These are phyloP conservation scores for Medicago arabica DNA, from an alignment of 306 rosid species.

Conservation along the genomic window DNA sequence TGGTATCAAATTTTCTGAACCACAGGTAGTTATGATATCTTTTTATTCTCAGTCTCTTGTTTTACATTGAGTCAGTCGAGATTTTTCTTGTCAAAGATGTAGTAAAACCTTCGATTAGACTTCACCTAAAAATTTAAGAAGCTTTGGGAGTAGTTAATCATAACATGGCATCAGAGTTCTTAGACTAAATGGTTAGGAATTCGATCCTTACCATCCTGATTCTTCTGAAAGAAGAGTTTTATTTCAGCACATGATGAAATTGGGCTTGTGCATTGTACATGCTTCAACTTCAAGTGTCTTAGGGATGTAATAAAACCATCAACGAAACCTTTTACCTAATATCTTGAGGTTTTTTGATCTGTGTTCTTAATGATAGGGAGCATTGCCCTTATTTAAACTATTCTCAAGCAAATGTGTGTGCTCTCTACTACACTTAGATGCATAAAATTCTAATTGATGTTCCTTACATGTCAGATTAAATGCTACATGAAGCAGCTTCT, in stretches of 20 bases:
- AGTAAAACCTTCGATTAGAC: background rate
- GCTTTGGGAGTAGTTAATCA: background rate
- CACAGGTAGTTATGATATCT: slow-evolving; percentile 67
- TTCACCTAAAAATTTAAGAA: background rate
- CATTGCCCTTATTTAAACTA: slow-evolving; percentile 19
- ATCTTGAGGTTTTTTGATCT: background rate
- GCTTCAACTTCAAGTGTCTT: background rate
- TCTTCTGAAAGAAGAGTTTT: no score
- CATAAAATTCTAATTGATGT: slow-evolving; percentile 38
- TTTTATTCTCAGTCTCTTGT: slow-evolving; percentile 27
- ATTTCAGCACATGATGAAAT: no score
- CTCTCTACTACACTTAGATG: slow-evolving; percentile 30
- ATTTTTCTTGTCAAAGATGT: slow-evolving; percentile 21
- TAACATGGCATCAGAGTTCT: no score
- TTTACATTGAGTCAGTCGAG: slow-evolving; percentile 7
- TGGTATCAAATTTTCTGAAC: slow-evolving; percentile 73
- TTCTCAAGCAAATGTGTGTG: background rate
- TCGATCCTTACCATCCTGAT: no score
- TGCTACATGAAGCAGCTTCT: slow-evolving; percentile 96
- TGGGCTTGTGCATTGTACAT: background rate
- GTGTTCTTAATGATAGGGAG: slow-evolving; percentile 24
- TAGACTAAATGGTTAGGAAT: no score
- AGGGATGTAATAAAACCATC: background rate
- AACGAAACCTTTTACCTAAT: background rate
- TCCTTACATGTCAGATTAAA: slow-evolving; percentile 61